Evolutionary conservation across 345 rosid genomes (phyloP), one percentile per base, ranked within the genome.

Genomic region (Eucalyptus marginata): DNA sequence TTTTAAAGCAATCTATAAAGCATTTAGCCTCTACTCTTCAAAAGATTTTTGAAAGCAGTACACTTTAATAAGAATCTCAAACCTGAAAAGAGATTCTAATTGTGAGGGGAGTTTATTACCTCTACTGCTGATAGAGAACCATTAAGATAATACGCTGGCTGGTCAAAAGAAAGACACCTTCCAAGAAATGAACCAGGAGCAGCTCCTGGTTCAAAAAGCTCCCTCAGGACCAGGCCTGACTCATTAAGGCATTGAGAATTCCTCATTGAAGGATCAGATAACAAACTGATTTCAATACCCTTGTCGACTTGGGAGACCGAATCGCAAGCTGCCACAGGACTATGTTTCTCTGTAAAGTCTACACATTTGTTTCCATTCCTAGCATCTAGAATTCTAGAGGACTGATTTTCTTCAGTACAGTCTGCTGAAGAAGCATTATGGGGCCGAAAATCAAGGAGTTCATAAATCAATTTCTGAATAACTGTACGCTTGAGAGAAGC

Each of bases 401-500:
- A 92, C 59, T 89, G 94, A 49, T 87, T 91, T 87, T 93, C 93
- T 89, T 92, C 92, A 88, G 91, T 56, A 68, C 92, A 89, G 56
- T 86, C 93, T 51, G 89, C 90, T 62, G 92, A 91, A 86, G 93
- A 91, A 79, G 88, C 91, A 89, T 92, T 95, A 91, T 36, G 90
- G 50, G 94, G 88, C 46, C 88, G 94, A 90, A 91, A 91, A 90
- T 95, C 94, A 88, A 98, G 94, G 62, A 96, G 96, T 89, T 94
- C 96, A 89, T 92, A 94, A 86, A 98, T 93, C 83, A 98, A 93
- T 91, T 93, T 94, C 95, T 97, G 95, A 89, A 98, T 98, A 54
- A 94, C 92, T 86, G 97, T 92, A 80, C 99, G 99, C 93, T 98
- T 98, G 88, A 97, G 93, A 86, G 98, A 98, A 64, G 97, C 99